Evolutionary conservation across 768 basidiomycete species (phyloP), one percentile per base, ranked within the genome.

Genomic region (Boletellus emodensis): DNA sequence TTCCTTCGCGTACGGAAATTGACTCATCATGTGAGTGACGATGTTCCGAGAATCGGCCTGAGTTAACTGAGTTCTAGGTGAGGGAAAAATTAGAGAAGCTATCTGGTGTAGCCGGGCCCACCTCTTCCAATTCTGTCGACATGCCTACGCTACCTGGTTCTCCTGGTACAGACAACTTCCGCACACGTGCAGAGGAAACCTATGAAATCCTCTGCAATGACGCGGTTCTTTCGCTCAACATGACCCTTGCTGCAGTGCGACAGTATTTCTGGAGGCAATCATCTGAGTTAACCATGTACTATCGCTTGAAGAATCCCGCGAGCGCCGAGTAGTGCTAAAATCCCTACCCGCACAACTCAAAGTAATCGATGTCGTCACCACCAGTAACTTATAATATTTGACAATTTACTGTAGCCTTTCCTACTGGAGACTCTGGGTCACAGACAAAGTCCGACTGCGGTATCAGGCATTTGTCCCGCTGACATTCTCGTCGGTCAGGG

Each of bases 131-230:
- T 48, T 74, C 30, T 66, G 74, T 30, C 67, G 78, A 35, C 73
- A 75, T 14, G 54, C 72, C 48, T 71, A 77, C 49, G 30, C 5
- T 11, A 62, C 53, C 50, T 58, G 60, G 37, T 53, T 60, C 59
- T 58, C 68, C 64, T n/a, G 54, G 40, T 6, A 46, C 61, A 46
- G 56, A 49, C 22, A 40, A 39, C 41, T 54, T 54, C 51, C 62
- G 54, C 52, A 54, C 54, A 8, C 71, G 69, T 53, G 72, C 81
- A 10, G 90, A 92, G 57, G 86, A 92, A 22, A 61, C 78, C 26
- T 87, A 90, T 64, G 94, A 98, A 70, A 82, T 98, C 39, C 65
- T 96, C 24, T 96, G 94, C 69, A 91, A 90, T 57, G 88, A 91
- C 54, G 73, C 78, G n/a, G 72, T 89, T 14, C 74, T 98, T 32